Evolutionary conservation across 768 basidiomycete genomes (phyloP), one percentile per base, ranked within the genome.

Genomic region (Xerocomus spinulosus): DNA sequence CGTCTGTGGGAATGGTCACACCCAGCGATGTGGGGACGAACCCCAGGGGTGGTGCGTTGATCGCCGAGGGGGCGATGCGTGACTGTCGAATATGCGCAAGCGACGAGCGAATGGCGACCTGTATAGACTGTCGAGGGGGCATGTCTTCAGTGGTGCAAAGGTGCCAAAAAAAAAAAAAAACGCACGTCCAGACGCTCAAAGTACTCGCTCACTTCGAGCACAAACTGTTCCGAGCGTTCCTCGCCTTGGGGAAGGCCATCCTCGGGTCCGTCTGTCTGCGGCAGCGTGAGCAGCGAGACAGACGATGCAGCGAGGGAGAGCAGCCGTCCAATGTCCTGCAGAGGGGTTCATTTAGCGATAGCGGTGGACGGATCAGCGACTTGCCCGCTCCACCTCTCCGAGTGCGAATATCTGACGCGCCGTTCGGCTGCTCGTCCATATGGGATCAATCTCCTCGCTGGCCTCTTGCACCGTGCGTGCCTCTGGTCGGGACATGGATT

Each of bases 31-130:
- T 83, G 6, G 87, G 88, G 9, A 89, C 70, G 61, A 88, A 87
- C 23, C 79, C 80, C 0, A 75, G 77, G 6, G 81, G 77, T 28
- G 87, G 87, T 1, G 88, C 87, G 41, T 83, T 85, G 58, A 92
- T 88, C n/a, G 87, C 83, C n/a, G 87, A 86, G 9, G 88, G 87
- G 34, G 88, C 85, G 60, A 91, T 87, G 54, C 87, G 82, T 9
- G 87, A 85, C 58, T 85, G 81, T 10, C 87, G 77, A 50, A 92
- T 85, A 56, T 90, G 87, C 15, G 88, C 87, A 51, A 91, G 72
- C 4, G 85, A 85, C 13, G 87, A 86, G 32, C 88, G 83, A 49
- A 92, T 77, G 26, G 81, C 78, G 26, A 74, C 74, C 64, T 92
- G 88, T 49, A 91, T 86, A n/a, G 78, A 70, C 88, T 48, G n/a